Evolutionary conservation across 129 eudicot genomes (phyloP).

Genomic region (Logfia minima): DNA sequence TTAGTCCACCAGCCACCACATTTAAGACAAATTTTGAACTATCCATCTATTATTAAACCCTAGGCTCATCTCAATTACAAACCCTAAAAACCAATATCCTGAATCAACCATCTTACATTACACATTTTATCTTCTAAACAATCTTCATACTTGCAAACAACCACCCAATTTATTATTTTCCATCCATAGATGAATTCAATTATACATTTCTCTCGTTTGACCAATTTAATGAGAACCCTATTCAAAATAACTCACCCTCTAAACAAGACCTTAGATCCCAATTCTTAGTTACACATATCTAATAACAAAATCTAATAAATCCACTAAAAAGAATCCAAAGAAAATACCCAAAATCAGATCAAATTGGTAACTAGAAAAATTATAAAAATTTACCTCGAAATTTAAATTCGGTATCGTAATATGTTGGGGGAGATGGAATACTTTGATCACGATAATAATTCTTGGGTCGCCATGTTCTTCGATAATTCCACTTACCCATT

Average conservation of each 20-base stretch:
- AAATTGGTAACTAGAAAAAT: neutral
- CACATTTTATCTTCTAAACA: neutral
- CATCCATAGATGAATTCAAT: conserved; percentile 6
- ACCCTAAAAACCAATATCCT: conserved; percentile 9
- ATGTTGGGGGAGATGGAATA: conserved; percentile 43
- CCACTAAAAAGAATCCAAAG: neutral
- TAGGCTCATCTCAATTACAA: conserved; percentile 14
- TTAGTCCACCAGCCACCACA: no score
- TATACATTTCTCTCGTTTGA: neutral
- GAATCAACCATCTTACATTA: neutral
- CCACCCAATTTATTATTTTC: neutral
- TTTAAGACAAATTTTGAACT: neutral
- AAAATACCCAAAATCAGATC: neutral
- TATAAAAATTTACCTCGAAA: conserved; percentile 34
- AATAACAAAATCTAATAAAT: conserved; percentile 12
- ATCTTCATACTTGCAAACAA: conserved; percentile 1
- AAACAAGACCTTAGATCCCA: conserved; percentile 19
- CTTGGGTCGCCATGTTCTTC: conserved; percentile 43
- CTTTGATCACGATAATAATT: conserved; percentile 43
- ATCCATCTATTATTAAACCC: conserved; percentile 17
- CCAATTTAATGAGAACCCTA: neutral
- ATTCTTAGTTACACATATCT: neutral
- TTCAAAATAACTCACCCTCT: neutral
- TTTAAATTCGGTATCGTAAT: conserved; percentile 42
- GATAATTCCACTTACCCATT: conserved; percentile 44